A percentile compares a stretch with the other conserved stretches of the same genome.
phyloP scores from a whole-genome alignment of 495 filamentous ascomycete genomes.

The Trypethelium eluteriae region DNA sequence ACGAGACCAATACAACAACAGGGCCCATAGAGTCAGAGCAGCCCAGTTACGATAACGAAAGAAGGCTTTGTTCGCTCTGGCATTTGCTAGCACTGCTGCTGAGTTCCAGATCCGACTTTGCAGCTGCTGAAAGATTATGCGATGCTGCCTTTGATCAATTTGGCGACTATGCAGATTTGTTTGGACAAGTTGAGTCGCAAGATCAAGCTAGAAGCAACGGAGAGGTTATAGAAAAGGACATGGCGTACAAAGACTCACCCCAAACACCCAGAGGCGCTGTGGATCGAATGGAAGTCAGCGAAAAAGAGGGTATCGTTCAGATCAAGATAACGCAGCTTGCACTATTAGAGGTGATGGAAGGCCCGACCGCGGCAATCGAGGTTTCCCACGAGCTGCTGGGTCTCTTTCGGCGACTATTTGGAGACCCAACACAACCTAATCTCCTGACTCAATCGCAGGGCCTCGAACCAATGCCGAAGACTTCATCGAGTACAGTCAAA shows the following conservation, averaged over 20 bases:
- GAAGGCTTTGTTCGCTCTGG: constrained; percentile 50
- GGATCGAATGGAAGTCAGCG: constrained; percentile 64
- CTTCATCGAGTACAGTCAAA: constrained; percentile 48
- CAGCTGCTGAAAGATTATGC: constrained; percentile 68
- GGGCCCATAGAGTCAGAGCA: background rate
- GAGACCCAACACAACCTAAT: constrained; percentile 31
- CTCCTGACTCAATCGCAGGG: background rate
- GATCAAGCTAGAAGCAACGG: background rate
- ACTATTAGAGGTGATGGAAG: constrained; percentile 73
- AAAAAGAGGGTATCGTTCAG: constrained; percentile 76
- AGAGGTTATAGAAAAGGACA: constrained; percentile 8
- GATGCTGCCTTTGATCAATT: constrained; percentile 88
- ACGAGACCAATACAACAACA: background rate
- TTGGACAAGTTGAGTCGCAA: constrained; percentile 20
- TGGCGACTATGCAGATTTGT: constrained; percentile 33
- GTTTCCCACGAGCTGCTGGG: constrained; percentile 71
- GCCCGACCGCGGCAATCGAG: constrained; percentile 74
- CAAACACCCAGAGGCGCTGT: constrained; percentile 45
- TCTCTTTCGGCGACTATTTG: constrained; percentile 75
- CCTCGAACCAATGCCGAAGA: constrained; percentile 25
- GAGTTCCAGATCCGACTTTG: constrained; percentile 77
- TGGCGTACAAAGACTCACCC: constrained; percentile 2
- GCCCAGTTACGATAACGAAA: background rate
- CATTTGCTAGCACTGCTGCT: constrained; percentile 80
- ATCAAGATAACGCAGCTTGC: constrained; percentile 90